Evolutionary conservation across 257 asterid species (phyloP), one percentile per base, ranked within the genome.

Genomic region (Solanum chilense): DNA sequence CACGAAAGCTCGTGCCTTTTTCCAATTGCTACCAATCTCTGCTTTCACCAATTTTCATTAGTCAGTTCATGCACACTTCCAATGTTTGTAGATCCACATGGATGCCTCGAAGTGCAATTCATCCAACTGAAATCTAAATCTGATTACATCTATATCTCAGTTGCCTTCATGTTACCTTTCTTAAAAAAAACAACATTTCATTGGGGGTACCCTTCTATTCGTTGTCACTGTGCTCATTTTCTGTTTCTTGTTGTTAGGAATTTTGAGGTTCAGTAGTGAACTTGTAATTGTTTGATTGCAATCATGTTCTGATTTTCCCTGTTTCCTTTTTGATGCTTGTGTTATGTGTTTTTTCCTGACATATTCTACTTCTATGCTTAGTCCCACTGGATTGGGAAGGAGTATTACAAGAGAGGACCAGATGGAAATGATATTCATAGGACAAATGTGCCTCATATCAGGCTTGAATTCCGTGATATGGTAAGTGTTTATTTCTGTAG

Each of bases 301-400:
- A 27, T 49, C 68, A 52, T 18, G 85, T 29, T 27, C 13, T 12
- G 14, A 1, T 45, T 27, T 31, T 80, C 29, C 64, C 8, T 44
- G 37, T 27, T 78, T 77, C 60, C 84, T 44, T 80, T 16, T 18
- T 74, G 71, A 49, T 44, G 41, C 14, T 12, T 56, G 86, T 41
- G 66, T 15, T 83, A 37, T 18, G 64, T 13, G 31, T 47, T 37
- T 25, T 60, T 86, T 81, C 82, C 88, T 56, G 45, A 69, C 58
- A 45, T 41, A 35, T 87, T 44, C 47, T 75, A 20, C 77, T 85
- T 68, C 47, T 84, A 86, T 83, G 73, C 66, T 71, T 92, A 97
- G 99, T 88, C 98, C 21, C 99, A 97, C 90, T 97, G 99, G 99
- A 88, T 97, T 58, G 99, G 98, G 27, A 90, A 92, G 92, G 96